A percentile compares a stretch with the other conserved stretches of the same genome.
Evolutionary conservation across 2,329 filamentous ascomycete genomes (phyloP).

Genomic region (Ceratocystis cacaofunesta): DNA sequence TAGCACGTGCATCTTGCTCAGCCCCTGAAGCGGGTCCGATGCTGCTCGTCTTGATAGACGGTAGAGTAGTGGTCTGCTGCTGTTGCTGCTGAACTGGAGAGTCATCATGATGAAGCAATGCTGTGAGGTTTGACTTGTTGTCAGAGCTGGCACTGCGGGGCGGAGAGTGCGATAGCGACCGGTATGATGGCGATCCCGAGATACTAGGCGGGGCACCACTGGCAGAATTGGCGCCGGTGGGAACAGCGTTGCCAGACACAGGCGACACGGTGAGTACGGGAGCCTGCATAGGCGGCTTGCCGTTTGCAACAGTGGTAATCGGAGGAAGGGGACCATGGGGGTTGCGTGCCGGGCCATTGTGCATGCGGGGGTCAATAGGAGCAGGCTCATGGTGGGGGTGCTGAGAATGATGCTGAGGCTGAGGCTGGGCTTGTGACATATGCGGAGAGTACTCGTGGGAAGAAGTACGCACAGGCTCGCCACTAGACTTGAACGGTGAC

Average conservation of each 20-base stretch:
- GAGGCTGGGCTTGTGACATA: conserved; percentile 27
- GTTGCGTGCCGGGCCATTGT: conserved; percentile 25
- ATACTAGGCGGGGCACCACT: neutral
- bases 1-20: conserved; percentile 46
- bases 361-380: conserved; percentile 28
- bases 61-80: conserved; percentile 28
- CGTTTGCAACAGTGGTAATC: conserved; percentile 24
- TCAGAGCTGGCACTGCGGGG: conserved; percentile 17
- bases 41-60: conserved; percentile 29
- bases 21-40: conserved; percentile 28
- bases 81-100: conserved; percentile 32
- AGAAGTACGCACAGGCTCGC: conserved; percentile 14
- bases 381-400: conserved; percentile 24
- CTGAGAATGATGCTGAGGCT: neutral
- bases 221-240: conserved; percentile 22
- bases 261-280: conserved; percentile 36
- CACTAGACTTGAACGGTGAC: conserved; percentile 9
- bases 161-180: conserved; percentile 11
- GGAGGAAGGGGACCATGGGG: conserved; percentile 32
- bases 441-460: conserved; percentile 27
- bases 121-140: conserved; percentile 34
- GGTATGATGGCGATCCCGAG: conserved; percentile 18
- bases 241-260: conserved; percentile 24
- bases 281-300: conserved; percentile 29
- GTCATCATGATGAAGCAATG: conserved; percentile 37